Evolutionary conservation across 2,329 filamentous ascomycete species (phyloP).

Genomic region (Ophiocordyceps unilateralis): DNA sequence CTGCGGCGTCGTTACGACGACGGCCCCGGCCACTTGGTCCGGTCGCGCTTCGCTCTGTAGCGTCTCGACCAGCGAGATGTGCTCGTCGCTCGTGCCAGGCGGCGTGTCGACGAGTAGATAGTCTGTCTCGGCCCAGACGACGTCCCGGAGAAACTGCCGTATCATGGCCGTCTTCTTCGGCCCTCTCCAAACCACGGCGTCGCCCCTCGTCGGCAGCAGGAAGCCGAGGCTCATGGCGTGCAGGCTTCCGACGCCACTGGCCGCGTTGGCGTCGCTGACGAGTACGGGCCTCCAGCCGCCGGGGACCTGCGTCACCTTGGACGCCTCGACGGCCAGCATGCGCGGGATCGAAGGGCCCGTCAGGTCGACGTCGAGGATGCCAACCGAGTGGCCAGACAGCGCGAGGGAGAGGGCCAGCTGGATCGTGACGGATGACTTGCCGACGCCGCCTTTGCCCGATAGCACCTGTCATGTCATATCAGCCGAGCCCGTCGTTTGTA

Average conservation of each 20-base stretch:
- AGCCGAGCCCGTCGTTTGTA: neutral
- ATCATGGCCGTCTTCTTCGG: conserved; percentile 99
- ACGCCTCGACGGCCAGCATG: conserved; percentile 76
- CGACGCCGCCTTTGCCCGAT: conserved; percentile 93
- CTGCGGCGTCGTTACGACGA: conserved; percentile 92
- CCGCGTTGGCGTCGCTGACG: conserved; percentile 48
- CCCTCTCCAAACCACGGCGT: conserved; percentile 92
- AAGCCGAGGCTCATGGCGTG: conserved; percentile 90
- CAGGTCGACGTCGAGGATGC: conserved; percentile 89
- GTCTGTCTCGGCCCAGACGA: conserved; percentile 76
- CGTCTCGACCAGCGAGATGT: conserved; percentile 86
- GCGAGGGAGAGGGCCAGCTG: conserved; percentile 85
- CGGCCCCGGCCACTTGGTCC: conserved; percentile 65
- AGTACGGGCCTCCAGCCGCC: conserved; percentile 84
- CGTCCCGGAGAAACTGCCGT: conserved; percentile 82
- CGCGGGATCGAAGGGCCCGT: conserved; percentile 93
- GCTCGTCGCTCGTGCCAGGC: conserved; percentile 90
- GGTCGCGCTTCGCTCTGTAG: conserved; percentile 46
- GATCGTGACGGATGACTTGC: conserved; percentile 94
- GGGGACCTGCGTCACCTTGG: conserved; percentile 80
- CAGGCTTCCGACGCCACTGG: conserved; percentile 41
- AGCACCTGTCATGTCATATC: conserved; percentile 36
- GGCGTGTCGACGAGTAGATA: conserved; percentile 92
- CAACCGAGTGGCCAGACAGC: conserved; percentile 71
- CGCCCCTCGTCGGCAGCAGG: conserved; percentile 62